These are phyloP conservation scores for Lentinula aciculospora DNA, from an alignment of 768 basidiomycete species.

Conservation along the genomic window DNA sequence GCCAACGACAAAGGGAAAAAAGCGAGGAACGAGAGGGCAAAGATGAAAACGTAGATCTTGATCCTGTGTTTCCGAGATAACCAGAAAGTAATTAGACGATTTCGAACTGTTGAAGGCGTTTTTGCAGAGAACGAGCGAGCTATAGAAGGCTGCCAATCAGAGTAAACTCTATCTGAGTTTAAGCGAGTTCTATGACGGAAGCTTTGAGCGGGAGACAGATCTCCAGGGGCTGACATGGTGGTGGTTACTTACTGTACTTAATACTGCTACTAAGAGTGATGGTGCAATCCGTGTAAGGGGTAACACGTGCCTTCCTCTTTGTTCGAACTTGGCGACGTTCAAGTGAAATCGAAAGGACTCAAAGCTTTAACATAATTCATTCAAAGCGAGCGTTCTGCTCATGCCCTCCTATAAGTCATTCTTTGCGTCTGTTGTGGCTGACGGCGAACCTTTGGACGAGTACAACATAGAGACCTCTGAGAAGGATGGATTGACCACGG, in stretches of 20 bases:
- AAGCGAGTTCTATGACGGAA: neutral
- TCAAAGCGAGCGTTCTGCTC: too few species aligned
- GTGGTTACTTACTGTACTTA: too few species aligned
- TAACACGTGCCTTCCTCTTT: too few species aligned
- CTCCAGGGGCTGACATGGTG: neutral
- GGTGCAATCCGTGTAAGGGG: too few species aligned
- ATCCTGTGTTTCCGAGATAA: neutral
- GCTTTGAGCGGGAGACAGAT: neutral
- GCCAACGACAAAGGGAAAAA: neutral
- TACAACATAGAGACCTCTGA: neutral
- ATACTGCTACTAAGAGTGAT: too few species aligned
- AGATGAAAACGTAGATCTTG: neutral
- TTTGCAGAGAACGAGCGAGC: neutral
- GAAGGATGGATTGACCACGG: neutral
- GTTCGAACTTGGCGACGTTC: too few species aligned
- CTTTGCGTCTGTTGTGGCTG: neutral
- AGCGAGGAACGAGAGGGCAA: neutral
- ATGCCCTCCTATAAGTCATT: neutral
- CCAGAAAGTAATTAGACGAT: neutral
- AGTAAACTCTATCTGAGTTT: neutral
- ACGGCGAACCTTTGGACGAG: neutral
- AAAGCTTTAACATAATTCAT: too few species aligned
- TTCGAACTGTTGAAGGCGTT: neutral
- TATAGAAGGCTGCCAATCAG: neutral
- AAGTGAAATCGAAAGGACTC: too few species aligned